A percentile compares a stretch with the other conserved stretches of the same genome.
phyloP scores from a whole-genome alignment of 306 rosid genomes.

The Medicago truncatula region MtrunA17r5.0-ANR NC_053043.1:6050001-6050500 shows the following conservation, averaged over 20 bases:
- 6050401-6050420: slow-evolving; percentile 31
- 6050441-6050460: slow-evolving; percentile 78
- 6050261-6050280: not conserved
- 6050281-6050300: slow-evolving; percentile 29
- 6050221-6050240: too few species aligned
- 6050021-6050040: too few species aligned
- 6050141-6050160: not conserved
- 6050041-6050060: too few species aligned
- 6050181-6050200: slow-evolving; percentile 1
- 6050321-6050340: slow-evolving; percentile 67
- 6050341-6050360: slow-evolving; percentile 88
- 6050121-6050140: too few species aligned
- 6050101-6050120: too few species aligned
- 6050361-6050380: slow-evolving; percentile 72
- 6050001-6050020: too few species aligned
- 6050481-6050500: slow-evolving; percentile 56
- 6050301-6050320: slow-evolving; percentile 44
- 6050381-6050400: slow-evolving; percentile 53
- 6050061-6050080: too few species aligned
- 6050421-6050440: slow-evolving; percentile 51
- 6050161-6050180: not conserved
- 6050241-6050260: slow-evolving; percentile 20
- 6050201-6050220: not conserved
- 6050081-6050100: too few species aligned
- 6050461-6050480: slow-evolving; percentile 60